Percentiles rank a stretch among this genome's conserved stretches.
Evolutionary conservation across 192 early-diverging fungal genomes (phyloP).

Genomic region (Phycomyces blakesleeanus): DNA sequence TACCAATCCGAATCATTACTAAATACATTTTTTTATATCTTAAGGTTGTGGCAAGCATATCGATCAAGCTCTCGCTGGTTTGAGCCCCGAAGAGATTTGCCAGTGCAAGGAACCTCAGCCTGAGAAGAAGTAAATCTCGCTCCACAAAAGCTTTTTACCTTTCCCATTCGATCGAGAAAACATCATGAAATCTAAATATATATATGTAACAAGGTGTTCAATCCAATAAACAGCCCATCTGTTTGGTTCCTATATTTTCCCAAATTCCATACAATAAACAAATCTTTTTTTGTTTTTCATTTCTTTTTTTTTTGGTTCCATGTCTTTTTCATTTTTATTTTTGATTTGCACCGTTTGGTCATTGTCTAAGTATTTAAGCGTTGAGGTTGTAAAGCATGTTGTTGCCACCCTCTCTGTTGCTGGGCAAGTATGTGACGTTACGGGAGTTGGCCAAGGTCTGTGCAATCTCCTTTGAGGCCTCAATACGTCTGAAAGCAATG

Average conservation of each 20-base stretch:
- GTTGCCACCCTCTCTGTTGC: slow-evolving; percentile 49
- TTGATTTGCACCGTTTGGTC: neutral
- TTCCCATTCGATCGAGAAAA: neutral
- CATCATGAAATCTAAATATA: neutral
- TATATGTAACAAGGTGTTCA: too few species aligned
- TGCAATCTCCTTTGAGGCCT: slow-evolving; percentile 96
- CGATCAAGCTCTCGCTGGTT: slow-evolving; percentile 24
- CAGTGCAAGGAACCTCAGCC: slow-evolving; percentile 17
- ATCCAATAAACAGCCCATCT: too few species aligned
- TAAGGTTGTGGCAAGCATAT: slow-evolving; percentile 28
- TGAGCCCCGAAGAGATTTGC: slow-evolving; percentile 26
- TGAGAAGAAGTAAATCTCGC: slow-evolving; percentile 9
- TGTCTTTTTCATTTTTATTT: neutral
- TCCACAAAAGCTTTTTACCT: neutral
- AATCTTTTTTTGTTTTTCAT: neutral
- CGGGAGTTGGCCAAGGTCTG: slow-evolving; percentile 72
- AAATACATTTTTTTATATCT: neutral
- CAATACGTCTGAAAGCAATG: slow-evolving; percentile 94
- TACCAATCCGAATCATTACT: neutral
- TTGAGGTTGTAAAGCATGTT: slow-evolving; percentile 75
- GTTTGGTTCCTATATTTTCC: too few species aligned
- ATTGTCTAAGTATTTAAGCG: slow-evolving; percentile 18
- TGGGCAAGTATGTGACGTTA: slow-evolving; percentile 92
- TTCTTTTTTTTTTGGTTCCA: neutral
- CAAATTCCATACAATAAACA: too few species aligned